Base-by-base conservation (phyloP, 2,329 filamentous ascomycete species). In the Penicillium sp. region DNA sequence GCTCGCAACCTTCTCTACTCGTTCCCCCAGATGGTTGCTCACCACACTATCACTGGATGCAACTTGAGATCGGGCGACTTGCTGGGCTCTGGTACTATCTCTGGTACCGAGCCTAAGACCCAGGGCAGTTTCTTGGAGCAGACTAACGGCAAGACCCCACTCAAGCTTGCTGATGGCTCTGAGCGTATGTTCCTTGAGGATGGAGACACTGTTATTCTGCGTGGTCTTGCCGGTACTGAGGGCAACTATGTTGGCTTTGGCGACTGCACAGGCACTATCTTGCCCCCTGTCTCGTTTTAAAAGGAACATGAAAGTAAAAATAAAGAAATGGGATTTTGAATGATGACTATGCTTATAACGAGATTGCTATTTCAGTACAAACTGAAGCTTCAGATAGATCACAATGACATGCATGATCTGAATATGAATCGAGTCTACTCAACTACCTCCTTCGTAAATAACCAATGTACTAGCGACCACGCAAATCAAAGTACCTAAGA, bases 21-120 rank as follows among this genome's bases (percentile, higher is more conserved):
- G 0, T 93, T 93, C 75, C 84, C 88, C 4, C 90, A 93, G 72
- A 92, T 93, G 89, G 79, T 93, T 42, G 85, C 90, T 1, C 90
- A 93, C 71, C 90, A 93, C 70, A 86, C 88, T 1, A 82, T 91
- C 47, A 89, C 88, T 1, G 90, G 90, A 6, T 95, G 90, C 72
- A 85, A 87, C 3, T 81, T 95, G 80, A 83, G 85, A 47, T 83
- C 87, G 0, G 90, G 90, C 33, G 90, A 95, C 69, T 74, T 95
- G 52, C 77, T 95, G 6, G 91, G 90, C 2, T 91, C 88, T 2
- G 91, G 91, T 3, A 95, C 91, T 1, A 93, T 95, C 66, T 88
- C 85, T 44, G 90, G 91, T 2, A 80, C 73, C 5, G 79, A 79
- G 45, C 73, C 77, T n/a, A 75, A 77, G 11, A 84, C 85, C 7